Conservation (phyloP, 768 basidiomycete species). For the Mycena metata region DNA sequence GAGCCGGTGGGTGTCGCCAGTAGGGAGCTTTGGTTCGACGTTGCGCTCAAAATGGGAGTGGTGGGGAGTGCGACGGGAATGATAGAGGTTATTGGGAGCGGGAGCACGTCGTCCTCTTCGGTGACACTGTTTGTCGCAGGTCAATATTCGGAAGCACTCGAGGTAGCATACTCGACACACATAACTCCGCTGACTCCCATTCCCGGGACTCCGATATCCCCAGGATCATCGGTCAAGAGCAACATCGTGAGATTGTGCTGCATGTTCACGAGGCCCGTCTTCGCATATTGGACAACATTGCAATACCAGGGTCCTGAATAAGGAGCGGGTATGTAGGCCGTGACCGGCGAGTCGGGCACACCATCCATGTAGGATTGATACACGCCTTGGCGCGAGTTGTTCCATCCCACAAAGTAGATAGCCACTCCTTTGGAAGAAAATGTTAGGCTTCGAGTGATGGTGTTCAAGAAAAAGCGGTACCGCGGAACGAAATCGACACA, state of each 20-base stretch:
- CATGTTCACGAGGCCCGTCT: constrained; percentile 5
- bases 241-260: constrained; percentile 9
- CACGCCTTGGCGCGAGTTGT: constrained; percentile 4
- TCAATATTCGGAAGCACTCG: neutral
- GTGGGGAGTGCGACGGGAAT: too few relatives aligned
- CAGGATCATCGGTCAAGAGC: constrained; percentile 3
- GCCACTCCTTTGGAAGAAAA: neutral
- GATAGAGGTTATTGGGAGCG: too few relatives aligned
- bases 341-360: constrained; percentile 4
- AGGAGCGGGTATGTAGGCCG: constrained; percentile 14
- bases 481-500: constrained; percentile 1
- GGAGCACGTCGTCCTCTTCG: neutral
- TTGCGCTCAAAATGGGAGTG: too few relatives aligned
- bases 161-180: neutral
- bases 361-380: constrained; percentile 11
- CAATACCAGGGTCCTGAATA: neutral
- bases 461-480: neutral
- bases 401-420: constrained; percentile 9
- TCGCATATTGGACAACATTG: constrained; percentile 1
- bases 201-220: neutral
- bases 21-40: too few relatives aligned
- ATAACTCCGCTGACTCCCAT: neutral
- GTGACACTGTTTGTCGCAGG: neutral
- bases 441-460: neutral
- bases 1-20: too few relatives aligned